Percentiles rank a stretch among this genome's conserved stretches.
phyloP scores from a whole-genome alignment of 208 protist genomes.

The Leishmania tropica region DNA sequence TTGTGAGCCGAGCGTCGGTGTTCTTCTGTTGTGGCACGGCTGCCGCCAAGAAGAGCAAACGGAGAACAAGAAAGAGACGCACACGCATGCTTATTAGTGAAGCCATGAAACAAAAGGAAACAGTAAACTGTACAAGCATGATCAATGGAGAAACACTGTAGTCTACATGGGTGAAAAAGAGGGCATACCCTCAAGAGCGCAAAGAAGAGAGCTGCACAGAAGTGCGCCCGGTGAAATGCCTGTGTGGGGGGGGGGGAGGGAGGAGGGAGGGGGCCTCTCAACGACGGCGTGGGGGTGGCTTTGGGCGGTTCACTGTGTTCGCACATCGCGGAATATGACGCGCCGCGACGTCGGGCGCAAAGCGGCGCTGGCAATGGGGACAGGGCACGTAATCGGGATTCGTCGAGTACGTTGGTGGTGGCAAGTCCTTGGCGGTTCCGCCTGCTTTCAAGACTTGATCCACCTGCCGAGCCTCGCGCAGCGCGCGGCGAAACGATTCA shows the following conservation, averaged over 20 bases:
- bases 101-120: background rate
- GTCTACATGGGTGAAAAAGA: background rate
- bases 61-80: background rate
- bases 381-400: slow-evolving; percentile 88
- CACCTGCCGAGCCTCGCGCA: slow-evolving; percentile 81
- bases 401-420: slow-evolving; percentile 85
- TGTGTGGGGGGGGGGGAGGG: background rate
- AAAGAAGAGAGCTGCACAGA: background rate
- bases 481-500: slow-evolving; percentile 71
- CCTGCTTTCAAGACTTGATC: slow-evolving; percentile 79
- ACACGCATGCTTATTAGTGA: background rate
- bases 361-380: slow-evolving; percentile 86
- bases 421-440: slow-evolving; percentile 71
- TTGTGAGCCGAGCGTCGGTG: background rate
- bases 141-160: background rate
- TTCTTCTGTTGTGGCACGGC: background rate
- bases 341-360: slow-evolving; percentile 79
- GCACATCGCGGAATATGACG: slow-evolving; percentile 89
- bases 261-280: background rate
- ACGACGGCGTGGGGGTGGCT: slow-evolving; percentile 76
- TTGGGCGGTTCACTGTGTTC: slow-evolving; percentile 80
- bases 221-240: background rate
- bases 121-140: background rate
- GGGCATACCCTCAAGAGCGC: background rate
- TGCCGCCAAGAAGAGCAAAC: background rate